phyloP scores from a whole-genome alignment of 495 filamentous ascomycete genomes.

The Penicillium flavigenum region DNA sequence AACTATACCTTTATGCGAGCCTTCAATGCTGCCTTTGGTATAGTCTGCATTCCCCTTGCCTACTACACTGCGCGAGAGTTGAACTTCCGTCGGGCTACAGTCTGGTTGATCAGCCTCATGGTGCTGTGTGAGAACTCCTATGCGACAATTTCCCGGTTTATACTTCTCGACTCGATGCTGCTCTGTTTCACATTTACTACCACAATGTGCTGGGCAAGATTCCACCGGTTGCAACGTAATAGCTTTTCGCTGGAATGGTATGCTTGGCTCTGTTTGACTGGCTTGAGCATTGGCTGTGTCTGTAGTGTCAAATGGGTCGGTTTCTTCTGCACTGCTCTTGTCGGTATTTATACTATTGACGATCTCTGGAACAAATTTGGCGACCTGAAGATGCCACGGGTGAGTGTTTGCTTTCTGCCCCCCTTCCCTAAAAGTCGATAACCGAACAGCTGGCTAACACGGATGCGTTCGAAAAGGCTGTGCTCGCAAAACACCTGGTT shows the following conservation, averaged over 20 bases:
- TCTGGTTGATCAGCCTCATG: slow-evolving; percentile 95
- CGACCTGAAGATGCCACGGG: slow-evolving; percentile 84
- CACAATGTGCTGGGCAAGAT: slow-evolving; percentile 92
- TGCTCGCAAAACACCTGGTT: slow-evolving; percentile 72
- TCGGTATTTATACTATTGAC: slow-evolving; percentile 93
- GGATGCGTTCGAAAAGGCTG: slow-evolving; percentile 44
- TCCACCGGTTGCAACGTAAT: slow-evolving; percentile 78
- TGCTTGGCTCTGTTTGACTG: slow-evolving; percentile 85
- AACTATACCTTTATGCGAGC: slow-evolving; percentile 98
- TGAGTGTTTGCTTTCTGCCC: slow-evolving; percentile 30
- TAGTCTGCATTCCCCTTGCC: slow-evolving; percentile 86
- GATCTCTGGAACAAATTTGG: slow-evolving; percentile 99
- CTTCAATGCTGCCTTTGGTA: slow-evolving; percentile 95
- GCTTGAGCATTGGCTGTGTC: slow-evolving; percentile 93
- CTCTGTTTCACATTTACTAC: slow-evolving; percentile 97
- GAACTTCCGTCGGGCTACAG: slow-evolving; percentile 77
- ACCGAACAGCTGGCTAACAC: slow-evolving; percentile 1
- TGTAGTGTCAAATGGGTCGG: slow-evolving; percentile 99
- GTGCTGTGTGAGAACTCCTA: slow-evolving; percentile 98
- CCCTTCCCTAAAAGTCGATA: background rate
- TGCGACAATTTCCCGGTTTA: slow-evolving; percentile 96
- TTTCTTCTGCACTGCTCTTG: slow-evolving; percentile 88
- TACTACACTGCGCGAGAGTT: slow-evolving; percentile 93
- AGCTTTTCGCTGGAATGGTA: slow-evolving; percentile 91
- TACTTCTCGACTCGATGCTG: slow-evolving; percentile 96